Evolutionary conservation across 495 filamentous ascomycete species (phyloP), one percentile per base, ranked within the genome.

Genomic region (Neurospora sp.): DNA sequence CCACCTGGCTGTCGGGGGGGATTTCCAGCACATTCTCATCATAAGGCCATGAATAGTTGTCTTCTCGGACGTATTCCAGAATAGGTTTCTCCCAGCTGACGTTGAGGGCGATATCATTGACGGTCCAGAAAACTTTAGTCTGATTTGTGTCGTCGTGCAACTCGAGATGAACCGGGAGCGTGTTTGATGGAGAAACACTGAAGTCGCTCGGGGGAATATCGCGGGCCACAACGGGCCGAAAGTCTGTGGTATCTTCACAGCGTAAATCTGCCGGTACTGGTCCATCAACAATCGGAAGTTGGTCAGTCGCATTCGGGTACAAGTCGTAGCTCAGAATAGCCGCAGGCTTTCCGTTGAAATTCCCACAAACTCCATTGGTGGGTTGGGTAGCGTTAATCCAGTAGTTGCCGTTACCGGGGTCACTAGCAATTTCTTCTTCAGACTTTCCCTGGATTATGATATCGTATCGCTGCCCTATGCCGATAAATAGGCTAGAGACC

Each of bases 381-480:
- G 69, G 53, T 8, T 35, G 53, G 12, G 53, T 61, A 18, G 53
- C 78, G 16, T 79, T 75, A 8, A 41, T 40, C 71, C 69, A 92
- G 80, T 88, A 92, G 70, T 85, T 82, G 27, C 76, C 80, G 22
- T 61, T 61, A 38, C 75, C 71, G 1, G 74, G 73, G 71, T 88
- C 80, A 70, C 87, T 82, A 5, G 89, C 88, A 1, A 61, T 61
- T 16, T 61, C 53, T 61, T 61, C 53, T 8, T 61, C 53, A 12
- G 27, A 35, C 22, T 61, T 35, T 61, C 53, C 53, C 45, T 85
- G 84, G 42, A 93, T 84, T 68, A 91, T 86, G n/a, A 92, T 81
- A 74, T 92, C 87, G 78, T 91, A 90, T 35, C 91, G 84, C 77
- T 92, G 89, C 7, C 89, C 90, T 73, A 92, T 88, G 44, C 78